Conservation (phyloP, 1,139 yeast genomes). For the Candida sp. region DNA sequence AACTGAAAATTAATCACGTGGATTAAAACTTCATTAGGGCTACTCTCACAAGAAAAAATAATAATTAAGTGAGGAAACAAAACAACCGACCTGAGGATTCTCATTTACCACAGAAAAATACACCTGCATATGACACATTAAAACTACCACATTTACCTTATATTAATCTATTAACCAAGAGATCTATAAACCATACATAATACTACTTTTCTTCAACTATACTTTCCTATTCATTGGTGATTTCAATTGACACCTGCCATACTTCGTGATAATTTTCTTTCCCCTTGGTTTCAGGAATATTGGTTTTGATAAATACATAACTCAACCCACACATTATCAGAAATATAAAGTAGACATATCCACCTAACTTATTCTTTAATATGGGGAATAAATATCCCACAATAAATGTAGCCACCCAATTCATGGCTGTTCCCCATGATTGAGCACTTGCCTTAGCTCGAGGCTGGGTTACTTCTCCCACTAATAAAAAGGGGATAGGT, state of each 20-base stretch:
- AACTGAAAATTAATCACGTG: background rate
- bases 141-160: too few species aligned
- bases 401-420: constrained; percentile 86
- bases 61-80: too few species aligned
- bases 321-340: constrained; percentile 53
- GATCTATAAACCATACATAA: too few species aligned
- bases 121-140: too few species aligned
- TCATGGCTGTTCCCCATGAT: constrained; percentile 86
- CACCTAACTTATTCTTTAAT: constrained; percentile 61
- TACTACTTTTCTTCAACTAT: too few species aligned
- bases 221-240: too few species aligned
- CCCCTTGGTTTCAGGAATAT: constrained; percentile 82
- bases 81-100: too few species aligned
- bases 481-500: constrained; percentile 87
- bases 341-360: constrained; percentile 76
- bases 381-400: constrained; percentile 83
- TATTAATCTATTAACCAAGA: too few species aligned
- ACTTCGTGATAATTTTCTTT: constrained; percentile 55
- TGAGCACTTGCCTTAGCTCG: constrained; percentile 86
- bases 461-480: constrained; percentile 84
- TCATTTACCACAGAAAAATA: too few species aligned
- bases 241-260: too few species aligned
- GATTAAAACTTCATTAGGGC: too few species aligned
- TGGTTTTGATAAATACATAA: constrained; percentile 40
- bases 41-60: too few species aligned